Base-by-base conservation (phyloP, 2,329 filamentous ascomycete genomes). In the Ceratocystis harringtonii region DNA sequence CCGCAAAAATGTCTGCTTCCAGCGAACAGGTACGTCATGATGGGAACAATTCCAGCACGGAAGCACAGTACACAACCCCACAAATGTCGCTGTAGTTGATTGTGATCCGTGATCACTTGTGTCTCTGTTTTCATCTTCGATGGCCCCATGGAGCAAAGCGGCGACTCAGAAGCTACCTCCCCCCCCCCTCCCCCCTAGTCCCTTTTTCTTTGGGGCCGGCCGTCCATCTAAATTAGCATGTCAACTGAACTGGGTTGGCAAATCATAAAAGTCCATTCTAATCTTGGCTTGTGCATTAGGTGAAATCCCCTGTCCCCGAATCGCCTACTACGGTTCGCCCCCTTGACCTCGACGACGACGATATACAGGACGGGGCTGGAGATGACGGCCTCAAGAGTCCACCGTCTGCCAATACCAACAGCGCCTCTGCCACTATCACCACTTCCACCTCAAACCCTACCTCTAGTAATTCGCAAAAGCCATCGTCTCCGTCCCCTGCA, bases 281-380 rank as follows among this genome's bases (percentile, higher is more conserved):
- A 50, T 64, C 12, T 41, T 41, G 36, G 36, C 36, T 58, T 45
- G 36, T 57, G 15, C 52, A 44, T 64, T 69, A 81, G 77, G 75
- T 72, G 70, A 83, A 82, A 70, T 71, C 72, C 65, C 73, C 73
- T 64, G 79, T 74, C 68, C 81, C 84, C 45, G 84, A 87, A 75
- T 87, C 84, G 60, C 84, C 84, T 8, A 87, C 84, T 10, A 87
- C 84, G 57, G 84, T 80, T 64, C 77, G 79, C 70, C 84, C 84
- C 6, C 78, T 87, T 72, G 84, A 87, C 68, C 80, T 87, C 77
- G 84, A 88, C 72, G 86, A 89, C 76, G 85, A 88, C 71, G 86
- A 87, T 71, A 75, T 84, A 63, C 84, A 86, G 72, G 86, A 88
- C 67, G 72, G 81, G 30, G 70, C 78, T 65, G 76, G 74, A 67